Evolutionary conservation across 495 filamentous ascomycete genomes (phyloP).

Genomic region (Coniosporium apollinis): DNA sequence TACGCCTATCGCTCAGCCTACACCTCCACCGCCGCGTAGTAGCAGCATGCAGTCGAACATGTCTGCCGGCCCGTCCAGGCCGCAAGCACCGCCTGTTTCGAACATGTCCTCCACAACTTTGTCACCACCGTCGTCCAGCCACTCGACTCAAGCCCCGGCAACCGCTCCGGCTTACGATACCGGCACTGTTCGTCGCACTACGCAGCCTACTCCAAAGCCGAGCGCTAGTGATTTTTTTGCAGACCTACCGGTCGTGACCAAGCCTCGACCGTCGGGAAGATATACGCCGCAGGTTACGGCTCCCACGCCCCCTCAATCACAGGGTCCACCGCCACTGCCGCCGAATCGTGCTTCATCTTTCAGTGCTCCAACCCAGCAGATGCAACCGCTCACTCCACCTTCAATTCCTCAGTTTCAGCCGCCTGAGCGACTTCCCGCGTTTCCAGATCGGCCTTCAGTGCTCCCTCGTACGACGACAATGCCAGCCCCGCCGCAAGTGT

Average conservation of each 20-base stretch:
- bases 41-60: constrained; percentile 40
- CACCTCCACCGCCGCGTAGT: constrained; percentile 40
- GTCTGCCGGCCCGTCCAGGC: constrained; percentile 6
- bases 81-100: constrained; percentile 24
- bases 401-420: constrained; percentile 36
- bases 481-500: constrained; percentile 42
- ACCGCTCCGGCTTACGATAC: neutral
- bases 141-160: constrained; percentile 11
- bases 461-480: too few species aligned
- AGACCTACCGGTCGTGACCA: constrained; percentile 56
- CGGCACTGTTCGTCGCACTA: neutral
- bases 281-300: constrained; percentile 32
- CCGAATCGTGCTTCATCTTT: neutral
- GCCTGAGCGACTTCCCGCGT: constrained; percentile 30
- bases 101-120: constrained; percentile 11
- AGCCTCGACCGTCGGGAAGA: constrained; percentile 37
- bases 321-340: constrained; percentile 10
- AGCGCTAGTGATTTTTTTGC: constrained; percentile 59
- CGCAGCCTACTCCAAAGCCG: constrained; percentile 13
- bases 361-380: neutral
- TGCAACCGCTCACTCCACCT: constrained; percentile 17
- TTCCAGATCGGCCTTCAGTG: constrained; percentile 29
- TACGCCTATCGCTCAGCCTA: constrained; percentile 19
- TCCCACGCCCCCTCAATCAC: constrained; percentile 12
- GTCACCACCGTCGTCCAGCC: constrained; percentile 20